Conservation (phyloP, 495 filamentous ascomycete species). For the Penicillium goetzii region DNA sequence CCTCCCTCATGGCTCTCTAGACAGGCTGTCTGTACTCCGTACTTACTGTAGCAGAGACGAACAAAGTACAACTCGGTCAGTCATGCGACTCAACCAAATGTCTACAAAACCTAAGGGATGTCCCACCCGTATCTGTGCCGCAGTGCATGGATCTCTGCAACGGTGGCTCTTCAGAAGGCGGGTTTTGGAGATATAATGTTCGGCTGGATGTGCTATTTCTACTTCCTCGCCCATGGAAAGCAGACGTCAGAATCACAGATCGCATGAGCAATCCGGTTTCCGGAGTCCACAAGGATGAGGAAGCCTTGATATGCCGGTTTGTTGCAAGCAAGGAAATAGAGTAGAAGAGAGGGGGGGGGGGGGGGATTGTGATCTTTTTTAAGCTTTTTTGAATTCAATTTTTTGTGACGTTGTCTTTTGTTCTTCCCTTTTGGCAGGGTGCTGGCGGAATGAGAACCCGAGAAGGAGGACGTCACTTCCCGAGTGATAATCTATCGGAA, state of each 20-base stretch:
- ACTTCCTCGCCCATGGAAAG: constrained; percentile 50
- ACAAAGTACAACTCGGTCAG: neutral
- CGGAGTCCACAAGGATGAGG: constrained; percentile 39
- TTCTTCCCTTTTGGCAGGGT: constrained; percentile 9
- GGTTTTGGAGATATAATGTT: constrained; percentile 42
- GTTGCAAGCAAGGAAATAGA: constrained; percentile 14
- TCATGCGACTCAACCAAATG: neutral
- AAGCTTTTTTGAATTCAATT: constrained; percentile 17
- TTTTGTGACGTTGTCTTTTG: constrained; percentile 14
- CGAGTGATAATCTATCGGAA: constrained; percentile 8
- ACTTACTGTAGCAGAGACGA: neutral
- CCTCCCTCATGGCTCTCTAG: neutral
- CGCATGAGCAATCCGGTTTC: constrained; percentile 24
- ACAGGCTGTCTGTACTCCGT: neutral
- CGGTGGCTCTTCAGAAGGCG: constrained; percentile 89
- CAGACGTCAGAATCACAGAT: constrained; percentile 33
- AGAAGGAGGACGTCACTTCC: neutral
- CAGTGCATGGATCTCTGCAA: constrained; percentile 67
- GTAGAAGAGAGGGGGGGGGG: neutral
- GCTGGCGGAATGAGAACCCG: neutral
- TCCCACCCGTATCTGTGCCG: constrained; percentile 97
- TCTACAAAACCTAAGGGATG: constrained; percentile 47
- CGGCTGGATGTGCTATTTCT: constrained; percentile 40
- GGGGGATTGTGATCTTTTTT: constrained; percentile 1
- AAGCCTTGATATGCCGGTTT: constrained; percentile 47